Percentiles rank a stretch among this genome's conserved stretches.
Conservation (phyloP, 1,284 basidiomycete genomes). For the Pseudozyma thailandica region DNA sequence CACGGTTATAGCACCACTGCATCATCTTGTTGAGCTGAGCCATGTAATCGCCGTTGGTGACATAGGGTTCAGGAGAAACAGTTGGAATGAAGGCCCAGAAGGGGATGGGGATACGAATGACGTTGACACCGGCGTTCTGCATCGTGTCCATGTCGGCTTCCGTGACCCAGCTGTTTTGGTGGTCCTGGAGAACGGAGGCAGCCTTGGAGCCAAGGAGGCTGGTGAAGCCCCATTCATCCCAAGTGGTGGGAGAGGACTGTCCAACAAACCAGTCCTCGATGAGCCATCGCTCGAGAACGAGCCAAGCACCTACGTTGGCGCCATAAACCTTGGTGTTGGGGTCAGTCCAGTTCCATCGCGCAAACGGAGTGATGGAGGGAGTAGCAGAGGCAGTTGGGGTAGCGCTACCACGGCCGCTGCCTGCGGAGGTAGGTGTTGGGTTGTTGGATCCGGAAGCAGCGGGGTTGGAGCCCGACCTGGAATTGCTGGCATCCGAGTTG, state of each 20-base stretch:
- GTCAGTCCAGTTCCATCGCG: conserved; percentile 64
- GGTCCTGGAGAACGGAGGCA: conserved; percentile 54
- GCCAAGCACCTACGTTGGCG: conserved; percentile 64
- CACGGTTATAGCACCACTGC: conserved; percentile 65
- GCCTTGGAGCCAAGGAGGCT: conserved; percentile 58
- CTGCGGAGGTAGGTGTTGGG: conserved; percentile 1
- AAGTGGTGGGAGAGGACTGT: conserved; percentile 61
- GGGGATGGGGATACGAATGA: conserved; percentile 68
- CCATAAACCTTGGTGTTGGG: conserved; percentile 63
- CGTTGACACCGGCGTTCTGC: conserved; percentile 63
- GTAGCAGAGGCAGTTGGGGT: conserved; percentile 16
- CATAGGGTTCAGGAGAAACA: conserved; percentile 53
- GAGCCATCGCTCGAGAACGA: conserved; percentile 69
- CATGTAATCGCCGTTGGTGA: conserved; percentile 47
- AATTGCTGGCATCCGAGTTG: conserved; percentile 5
- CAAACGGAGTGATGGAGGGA: conserved; percentile 48
- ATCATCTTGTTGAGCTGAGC: conserved; percentile 59
- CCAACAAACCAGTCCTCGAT: conserved; percentile 69
- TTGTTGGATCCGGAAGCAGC: conserved; percentile 5
- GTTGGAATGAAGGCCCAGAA: conserved; percentile 67
- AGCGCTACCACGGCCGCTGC: conserved; percentile 3
- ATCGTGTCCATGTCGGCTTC: conserved; percentile 68
- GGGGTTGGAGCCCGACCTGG: conserved; percentile 12
- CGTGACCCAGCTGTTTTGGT: conserved; percentile 68
- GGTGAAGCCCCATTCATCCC: conserved; percentile 69